These are phyloP conservation scores for Amanita pseudoporphyria DNA, from an alignment of 768 basidiomycete species.

Conservation along the genomic window DNA sequence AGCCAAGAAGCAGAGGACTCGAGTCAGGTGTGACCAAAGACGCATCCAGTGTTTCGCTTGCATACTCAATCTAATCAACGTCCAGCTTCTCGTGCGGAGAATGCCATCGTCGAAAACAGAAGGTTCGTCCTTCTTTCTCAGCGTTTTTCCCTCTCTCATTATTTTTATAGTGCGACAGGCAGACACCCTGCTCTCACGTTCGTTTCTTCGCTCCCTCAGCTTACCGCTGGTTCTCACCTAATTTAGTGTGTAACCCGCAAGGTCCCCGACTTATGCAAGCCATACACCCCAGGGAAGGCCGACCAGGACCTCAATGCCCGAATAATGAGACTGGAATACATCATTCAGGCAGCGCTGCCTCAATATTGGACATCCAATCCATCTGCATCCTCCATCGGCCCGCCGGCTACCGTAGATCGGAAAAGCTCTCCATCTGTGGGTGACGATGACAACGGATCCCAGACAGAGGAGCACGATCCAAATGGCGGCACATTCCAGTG, in stretches of 20 bases:
- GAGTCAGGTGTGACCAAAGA: constrained; percentile 53
- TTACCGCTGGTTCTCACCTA: constrained; percentile 12
- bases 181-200: constrained; percentile 80
- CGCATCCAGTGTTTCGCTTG: not conserved
- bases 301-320: constrained; percentile 76
- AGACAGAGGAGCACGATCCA: constrained; percentile 69
- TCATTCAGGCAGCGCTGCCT: constrained; percentile 71
- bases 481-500: constrained; percentile 71
- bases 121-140: constrained; percentile 31
- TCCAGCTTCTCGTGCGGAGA: constrained; percentile 77
- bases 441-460: constrained; percentile 66
- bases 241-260: constrained; percentile 72
- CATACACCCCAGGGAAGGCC: constrained; percentile 80
- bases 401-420: constrained; percentile 19
- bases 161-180: constrained; percentile 64
- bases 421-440: constrained; percentile 40
- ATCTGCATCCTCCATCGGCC: constrained; percentile 6
- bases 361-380: constrained; percentile 48
- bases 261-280: constrained; percentile 80
- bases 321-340: constrained; percentile 68
- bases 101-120: constrained; percentile 84
- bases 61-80: constrained; percentile 9
- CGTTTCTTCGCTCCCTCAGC: constrained; percentile 15
- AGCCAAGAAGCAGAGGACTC: constrained; percentile 60
- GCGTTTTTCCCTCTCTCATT: not conserved